Conservation (phyloP, 164 flowering plant genomes). For the Vitis rotundifolia region DNA sequence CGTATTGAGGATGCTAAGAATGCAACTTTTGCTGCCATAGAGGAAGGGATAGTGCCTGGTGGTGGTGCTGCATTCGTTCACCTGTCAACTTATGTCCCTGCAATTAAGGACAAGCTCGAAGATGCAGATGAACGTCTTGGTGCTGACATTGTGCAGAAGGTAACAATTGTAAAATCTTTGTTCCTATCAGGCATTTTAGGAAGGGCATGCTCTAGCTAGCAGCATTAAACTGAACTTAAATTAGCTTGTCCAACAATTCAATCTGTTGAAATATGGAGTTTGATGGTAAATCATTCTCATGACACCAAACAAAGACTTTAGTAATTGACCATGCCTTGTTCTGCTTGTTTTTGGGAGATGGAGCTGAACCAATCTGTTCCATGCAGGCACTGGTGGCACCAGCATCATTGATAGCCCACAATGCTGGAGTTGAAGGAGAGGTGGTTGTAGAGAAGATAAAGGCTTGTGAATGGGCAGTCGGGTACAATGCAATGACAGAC, state of each 20-base stretch:
- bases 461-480: constrained; percentile 82
- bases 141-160: constrained; percentile 96
- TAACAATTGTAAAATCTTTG: constrained; percentile 19
- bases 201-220: too few species aligned
- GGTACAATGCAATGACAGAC: constrained; percentile 97
- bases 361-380: background rate
- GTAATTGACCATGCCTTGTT: too few species aligned
- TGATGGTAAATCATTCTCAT: too few species aligned
- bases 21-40: constrained; percentile 98
- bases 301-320: too few species aligned
- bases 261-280: too few species aligned
- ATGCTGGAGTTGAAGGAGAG: constrained; percentile 98
- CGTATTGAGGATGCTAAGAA: constrained; percentile 99
- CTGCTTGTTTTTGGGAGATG: too few species aligned
- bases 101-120: constrained; percentile 77
- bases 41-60: constrained; percentile 99
- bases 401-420: constrained; percentile 88
- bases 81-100: constrained; percentile 68
- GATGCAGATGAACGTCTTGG: constrained; percentile 88
- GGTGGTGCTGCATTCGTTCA: constrained; percentile 97
- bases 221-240: too few species aligned
- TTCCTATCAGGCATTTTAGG: background rate
- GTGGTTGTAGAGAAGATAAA: constrained; percentile 98
- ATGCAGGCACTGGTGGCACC: constrained; percentile 89
- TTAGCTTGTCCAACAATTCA: too few species aligned